These are phyloP conservation scores for Endoconidiophora polonica DNA, from an alignment of 2,329 filamentous ascomycete species.

Conservation along the genomic window DNA sequence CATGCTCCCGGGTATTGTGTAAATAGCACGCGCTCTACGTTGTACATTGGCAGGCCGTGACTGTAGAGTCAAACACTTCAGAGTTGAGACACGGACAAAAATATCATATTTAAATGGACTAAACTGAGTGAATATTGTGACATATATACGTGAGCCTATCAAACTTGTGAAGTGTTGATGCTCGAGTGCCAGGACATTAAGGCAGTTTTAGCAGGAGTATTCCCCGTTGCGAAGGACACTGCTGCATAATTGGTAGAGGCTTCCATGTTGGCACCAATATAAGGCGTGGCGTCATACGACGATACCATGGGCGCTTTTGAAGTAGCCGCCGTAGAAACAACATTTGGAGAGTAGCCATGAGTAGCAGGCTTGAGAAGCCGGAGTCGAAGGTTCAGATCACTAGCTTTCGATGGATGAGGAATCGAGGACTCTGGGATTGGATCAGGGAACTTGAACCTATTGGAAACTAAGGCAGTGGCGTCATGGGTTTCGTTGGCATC, in stretches of 20 bases:
- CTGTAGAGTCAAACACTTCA: too few relatives aligned
- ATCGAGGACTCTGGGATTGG: background rate
- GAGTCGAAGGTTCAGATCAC: too few relatives aligned
- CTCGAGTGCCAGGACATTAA: background rate
- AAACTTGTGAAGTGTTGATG: background rate
- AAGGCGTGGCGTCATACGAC: background rate
- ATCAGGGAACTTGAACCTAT: background rate
- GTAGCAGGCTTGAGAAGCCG: too few relatives aligned
- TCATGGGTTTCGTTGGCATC: too few relatives aligned
- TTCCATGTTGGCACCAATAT: too few relatives aligned
- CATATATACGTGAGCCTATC: background rate
- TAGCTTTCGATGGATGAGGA: too few relatives aligned
- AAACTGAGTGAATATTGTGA: background rate
- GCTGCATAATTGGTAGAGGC: too few relatives aligned
- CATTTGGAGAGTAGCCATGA: background rate
- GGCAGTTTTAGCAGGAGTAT: background rate
- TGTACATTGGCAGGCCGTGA: background rate
- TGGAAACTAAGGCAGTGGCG: background rate
- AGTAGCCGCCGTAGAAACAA: background rate
- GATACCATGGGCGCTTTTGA: background rate
- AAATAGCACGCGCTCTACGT: slow-evolving; percentile 15
- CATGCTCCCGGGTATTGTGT: slow-evolving; percentile 66
- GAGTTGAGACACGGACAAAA: too few relatives aligned
- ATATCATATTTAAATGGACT: background rate
- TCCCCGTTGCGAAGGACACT: too few relatives aligned